phyloP scores from a whole-genome alignment of 352 stramenopile species.

The Phytophthora citricola region DNA sequence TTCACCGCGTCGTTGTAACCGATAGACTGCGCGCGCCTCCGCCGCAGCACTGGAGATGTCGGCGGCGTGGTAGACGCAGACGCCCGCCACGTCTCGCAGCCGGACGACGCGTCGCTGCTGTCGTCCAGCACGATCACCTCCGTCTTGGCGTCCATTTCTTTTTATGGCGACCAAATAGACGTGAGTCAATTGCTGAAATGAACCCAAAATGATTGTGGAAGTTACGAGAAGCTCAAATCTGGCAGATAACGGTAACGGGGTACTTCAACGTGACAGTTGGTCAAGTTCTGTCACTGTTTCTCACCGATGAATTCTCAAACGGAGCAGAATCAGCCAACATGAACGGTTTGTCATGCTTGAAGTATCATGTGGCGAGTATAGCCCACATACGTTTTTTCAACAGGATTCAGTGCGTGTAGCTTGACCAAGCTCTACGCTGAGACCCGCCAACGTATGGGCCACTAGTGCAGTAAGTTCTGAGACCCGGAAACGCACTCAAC shows the following conservation, averaged over 20 bases:
- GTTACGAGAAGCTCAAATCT: not conserved
- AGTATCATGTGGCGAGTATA: no score
- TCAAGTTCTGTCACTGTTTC: conserved; percentile 65
- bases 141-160: conserved; percentile 10
- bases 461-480: no score
- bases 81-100: conserved; percentile 10
- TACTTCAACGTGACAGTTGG: conserved; percentile 63
- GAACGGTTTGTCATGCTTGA: no score
- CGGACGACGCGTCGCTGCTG: conserved; percentile 36
- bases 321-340: no score
- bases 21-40: conserved; percentile 14
- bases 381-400: no score
- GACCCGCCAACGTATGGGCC: no score
- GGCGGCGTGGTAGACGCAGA: conserved; percentile 14
- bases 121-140: conserved; percentile 45
- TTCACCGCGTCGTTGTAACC: conserved; percentile 39
- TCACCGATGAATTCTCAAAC: no score
- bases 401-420: no score
- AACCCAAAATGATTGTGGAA: conserved; percentile 1
- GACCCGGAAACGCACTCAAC: no score
- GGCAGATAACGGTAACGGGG: not conserved
- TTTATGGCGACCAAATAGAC: not conserved
- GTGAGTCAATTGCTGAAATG: no score
- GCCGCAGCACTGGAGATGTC: conserved; percentile 1
- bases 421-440: no score